Conservation (phyloP, 352 stramenopile species). For the Pythium plurisporium region DNA sequence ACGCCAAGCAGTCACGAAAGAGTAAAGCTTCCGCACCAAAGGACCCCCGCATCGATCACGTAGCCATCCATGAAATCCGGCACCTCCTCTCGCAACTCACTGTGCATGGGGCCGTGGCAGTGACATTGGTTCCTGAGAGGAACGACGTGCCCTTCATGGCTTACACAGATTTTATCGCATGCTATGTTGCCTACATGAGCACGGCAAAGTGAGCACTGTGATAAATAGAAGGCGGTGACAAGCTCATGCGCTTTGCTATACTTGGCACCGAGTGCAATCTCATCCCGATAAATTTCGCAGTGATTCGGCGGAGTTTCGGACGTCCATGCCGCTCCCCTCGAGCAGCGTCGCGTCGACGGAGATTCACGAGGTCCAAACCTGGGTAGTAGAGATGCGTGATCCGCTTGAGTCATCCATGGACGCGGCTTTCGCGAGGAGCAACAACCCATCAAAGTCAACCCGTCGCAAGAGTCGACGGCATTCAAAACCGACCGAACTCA, state of each 20-base stretch:
- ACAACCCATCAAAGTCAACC: background rate
- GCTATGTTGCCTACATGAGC: slow-evolving; percentile 47
- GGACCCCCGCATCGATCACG: background rate
- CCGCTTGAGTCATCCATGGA: background rate
- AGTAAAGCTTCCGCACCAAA: background rate
- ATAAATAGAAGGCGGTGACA: background rate
- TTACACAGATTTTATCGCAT: slow-evolving; percentile 68
- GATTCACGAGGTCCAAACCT: background rate
- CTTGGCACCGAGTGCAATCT: background rate
- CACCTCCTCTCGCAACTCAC: slow-evolving; percentile 42
- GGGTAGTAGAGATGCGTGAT: background rate
- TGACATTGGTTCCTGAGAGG: slow-evolving; percentile 23
- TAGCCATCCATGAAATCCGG: slow-evolving; percentile 29
- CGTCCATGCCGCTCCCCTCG: too few relatives aligned
- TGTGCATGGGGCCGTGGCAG: slow-evolving; percentile 24
- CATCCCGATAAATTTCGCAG: too few relatives aligned
- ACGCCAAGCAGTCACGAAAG: too few relatives aligned
- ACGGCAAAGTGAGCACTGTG: background rate
- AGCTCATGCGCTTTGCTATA: too few relatives aligned
- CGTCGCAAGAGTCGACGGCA: slow-evolving; percentile 2
- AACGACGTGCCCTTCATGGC: slow-evolving; percentile 38
- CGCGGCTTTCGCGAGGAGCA: background rate
- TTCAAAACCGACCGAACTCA: background rate
- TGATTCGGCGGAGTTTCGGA: too few relatives aligned
- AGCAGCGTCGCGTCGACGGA: too few relatives aligned